Evolutionary conservation across 2,329 filamentous ascomycete species (phyloP).

Genomic region (Sphaceloma murrayae): DNA sequence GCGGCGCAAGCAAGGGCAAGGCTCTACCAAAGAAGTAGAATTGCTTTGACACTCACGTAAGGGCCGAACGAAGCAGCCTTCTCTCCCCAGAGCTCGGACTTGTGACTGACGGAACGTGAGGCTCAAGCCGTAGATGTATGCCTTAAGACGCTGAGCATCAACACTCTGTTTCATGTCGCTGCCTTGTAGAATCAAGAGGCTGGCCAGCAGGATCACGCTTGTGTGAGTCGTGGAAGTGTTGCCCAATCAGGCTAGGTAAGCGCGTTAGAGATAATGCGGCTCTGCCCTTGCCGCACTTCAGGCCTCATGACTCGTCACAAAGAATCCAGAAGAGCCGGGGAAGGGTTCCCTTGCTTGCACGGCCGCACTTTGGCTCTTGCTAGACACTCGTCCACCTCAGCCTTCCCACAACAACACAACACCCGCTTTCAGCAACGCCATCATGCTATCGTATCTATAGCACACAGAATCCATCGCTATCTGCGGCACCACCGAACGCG

Average conservation of each 20-base stretch:
- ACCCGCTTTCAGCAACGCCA: background rate
- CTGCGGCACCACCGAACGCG: conserved; percentile 9
- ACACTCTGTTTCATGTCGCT: too few species aligned
- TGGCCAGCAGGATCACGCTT: too few species aligned
- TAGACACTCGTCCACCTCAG: background rate
- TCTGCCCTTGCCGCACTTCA: conserved; percentile 4
- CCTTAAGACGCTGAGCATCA: background rate
- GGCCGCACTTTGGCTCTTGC: background rate
- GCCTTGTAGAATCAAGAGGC: too few species aligned
- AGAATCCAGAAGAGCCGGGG: conserved; percentile 12
- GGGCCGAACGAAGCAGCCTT: conserved; percentile 11
- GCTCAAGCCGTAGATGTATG: background rate
- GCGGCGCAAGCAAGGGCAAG: conserved; percentile 34
- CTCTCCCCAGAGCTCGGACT: background rate
- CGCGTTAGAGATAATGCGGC: background rate
- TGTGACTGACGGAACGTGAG: background rate
- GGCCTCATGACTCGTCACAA: conserved; percentile 4
- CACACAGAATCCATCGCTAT: too few species aligned
- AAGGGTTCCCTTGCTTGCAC: conserved; percentile 11
- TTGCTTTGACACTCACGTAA: background rate
- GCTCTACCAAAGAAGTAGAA: conserved; percentile 17
- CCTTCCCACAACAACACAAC: background rate
- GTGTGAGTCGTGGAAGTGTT: too few species aligned
- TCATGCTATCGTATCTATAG: background rate
- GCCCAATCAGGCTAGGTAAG: too few species aligned